Percentiles rank a stretch among this genome's conserved stretches.
phyloP scores from a whole-genome alignment of 257 asterid genomes.

The Solanum ossicruentum region DNA sequence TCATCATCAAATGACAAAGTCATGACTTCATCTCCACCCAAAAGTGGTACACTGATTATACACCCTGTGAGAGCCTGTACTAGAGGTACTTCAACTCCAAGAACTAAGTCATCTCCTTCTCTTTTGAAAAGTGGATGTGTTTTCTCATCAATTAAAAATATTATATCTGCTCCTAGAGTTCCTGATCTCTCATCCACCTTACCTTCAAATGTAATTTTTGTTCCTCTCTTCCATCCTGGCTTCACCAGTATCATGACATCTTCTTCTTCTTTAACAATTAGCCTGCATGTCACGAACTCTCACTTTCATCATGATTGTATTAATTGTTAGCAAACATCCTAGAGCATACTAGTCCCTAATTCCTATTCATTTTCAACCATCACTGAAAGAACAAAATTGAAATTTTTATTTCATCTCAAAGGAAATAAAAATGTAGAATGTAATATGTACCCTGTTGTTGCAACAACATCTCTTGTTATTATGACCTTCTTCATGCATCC shows the following conservation, averaged over 20 bases:
- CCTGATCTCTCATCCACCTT: conserved; percentile 90
- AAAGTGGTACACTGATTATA: conserved; percentile 44
- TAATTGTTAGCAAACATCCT: no score
- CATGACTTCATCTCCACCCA: conserved; percentile 57
- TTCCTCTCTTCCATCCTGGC: conserved; percentile 93
- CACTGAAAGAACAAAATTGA: background rate
- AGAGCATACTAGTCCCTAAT: background rate
- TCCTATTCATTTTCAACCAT: background rate
- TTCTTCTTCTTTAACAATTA: conserved; percentile 70
- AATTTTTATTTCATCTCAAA: background rate
- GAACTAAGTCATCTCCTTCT: conserved; percentile 62
- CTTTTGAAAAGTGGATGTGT: conserved; percentile 49
- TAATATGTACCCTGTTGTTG: conserved; percentile 52
- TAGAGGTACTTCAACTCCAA: conserved; percentile 77
- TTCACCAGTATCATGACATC: conserved; percentile 46
- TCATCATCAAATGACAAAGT: conserved; percentile 41
- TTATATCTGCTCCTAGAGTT: conserved; percentile 70
- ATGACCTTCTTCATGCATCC: conserved; percentile 72
- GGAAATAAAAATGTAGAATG: background rate
- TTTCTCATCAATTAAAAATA: conserved; percentile 64
- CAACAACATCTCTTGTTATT: conserved; percentile 72
- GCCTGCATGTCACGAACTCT: conserved; percentile 15
- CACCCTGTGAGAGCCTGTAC: conserved; percentile 84
- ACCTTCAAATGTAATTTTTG: conserved; percentile 83
- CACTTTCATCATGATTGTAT: background rate